Evolutionary conservation across 768 basidiomycete genomes (phyloP), one percentile per base, ranked within the genome.

Genomic region (Kwoniella newhampshirensis): DNA sequence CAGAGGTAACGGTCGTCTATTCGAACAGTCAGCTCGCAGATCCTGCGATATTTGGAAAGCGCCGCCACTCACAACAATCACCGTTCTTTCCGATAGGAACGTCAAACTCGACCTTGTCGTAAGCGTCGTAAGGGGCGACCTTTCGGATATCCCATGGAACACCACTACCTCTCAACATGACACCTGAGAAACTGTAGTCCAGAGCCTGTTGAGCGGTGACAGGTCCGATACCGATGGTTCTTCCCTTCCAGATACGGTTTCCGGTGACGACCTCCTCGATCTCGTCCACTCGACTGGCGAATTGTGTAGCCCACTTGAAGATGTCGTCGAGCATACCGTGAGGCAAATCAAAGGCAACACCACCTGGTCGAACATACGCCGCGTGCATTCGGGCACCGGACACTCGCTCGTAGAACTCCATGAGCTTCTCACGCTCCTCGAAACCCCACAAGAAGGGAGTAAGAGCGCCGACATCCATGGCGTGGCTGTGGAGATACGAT

Each of bases 401-500:
- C 37, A 98, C 94, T 54, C 94, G 91, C 79, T 99, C 94, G 77
- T 99, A 99, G 79, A 98, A 99, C 75, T 99, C 94, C 94, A 98
- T 98, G 62, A 98, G 85, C 81, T 99, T 99, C 80, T 98, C 94
- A 54, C 94, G 91, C 78, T 99, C 94, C 78, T 98, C 94, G 82
- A 98, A 98, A 68, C 94, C 94, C 92, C 94, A 99, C 27, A 99
- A 81, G 86, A 97, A 99, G 35, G 94, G 94, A 1, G 94, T 99
- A 9, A 99, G 84, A 57, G 91, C 94, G 75, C 94, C 94, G 62
- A 99, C 94, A 71, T 99, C 76, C 71, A 73, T 71, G 42, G 66
- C 67, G 64, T 74, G 73, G 17, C 64, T 70, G 43, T 32, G 47
- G 21, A 37, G 30, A 23, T 27, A 25, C 2, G 9, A 32, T 32